Conservation (phyloP, 108 stramenopile species). For the Pseudonitzschia delicatissima region DNA sequence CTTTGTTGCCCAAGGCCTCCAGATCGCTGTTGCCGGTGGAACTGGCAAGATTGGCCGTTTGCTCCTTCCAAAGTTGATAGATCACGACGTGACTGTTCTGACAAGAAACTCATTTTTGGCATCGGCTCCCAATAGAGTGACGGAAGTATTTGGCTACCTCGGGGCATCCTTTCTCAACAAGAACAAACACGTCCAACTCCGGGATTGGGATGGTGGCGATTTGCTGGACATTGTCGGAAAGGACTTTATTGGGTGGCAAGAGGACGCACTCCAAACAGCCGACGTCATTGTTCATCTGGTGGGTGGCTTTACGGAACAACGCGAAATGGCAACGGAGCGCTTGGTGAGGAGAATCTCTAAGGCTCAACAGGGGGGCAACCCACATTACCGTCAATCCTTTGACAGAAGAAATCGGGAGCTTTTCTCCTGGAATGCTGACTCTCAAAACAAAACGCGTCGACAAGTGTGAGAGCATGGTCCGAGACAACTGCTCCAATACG, state of each 20-base stretch:
- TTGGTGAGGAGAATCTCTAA: conserved; percentile 65
- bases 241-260: conserved; percentile 77
- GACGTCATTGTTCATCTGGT: conserved; percentile 71
- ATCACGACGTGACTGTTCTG: conserved; percentile 73
- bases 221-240: conserved; percentile 82
- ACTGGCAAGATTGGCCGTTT: conserved; percentile 60
- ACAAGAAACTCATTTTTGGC: conserved; percentile 80
- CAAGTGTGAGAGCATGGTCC: conserved; percentile 74
- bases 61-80: conserved; percentile 47
- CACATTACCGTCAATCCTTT: conserved; percentile 64
- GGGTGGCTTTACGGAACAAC: conserved; percentile 83
- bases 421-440: conserved; percentile 44
- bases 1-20: conserved; percentile 33
- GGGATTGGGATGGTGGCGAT: conserved; percentile 90
- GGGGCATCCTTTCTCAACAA: conserved; percentile 56
- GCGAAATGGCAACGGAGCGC: conserved; percentile 72
- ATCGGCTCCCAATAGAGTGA: conserved; percentile 64
- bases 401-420: conserved; percentile 52
- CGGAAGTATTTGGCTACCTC: conserved; percentile 74
- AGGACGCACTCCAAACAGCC: conserved; percentile 61
- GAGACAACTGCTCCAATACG: conserved; percentile 54
- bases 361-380: conserved; percentile 53
- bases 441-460: conserved; percentile 58
- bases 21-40: conserved; percentile 76
- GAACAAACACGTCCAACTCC: conserved; percentile 50